Percentiles rank a stretch among this genome's conserved stretches.
Conservation (phyloP, 1,284 basidiomycete species). For the Papiliotrema fonsecae region DNA sequence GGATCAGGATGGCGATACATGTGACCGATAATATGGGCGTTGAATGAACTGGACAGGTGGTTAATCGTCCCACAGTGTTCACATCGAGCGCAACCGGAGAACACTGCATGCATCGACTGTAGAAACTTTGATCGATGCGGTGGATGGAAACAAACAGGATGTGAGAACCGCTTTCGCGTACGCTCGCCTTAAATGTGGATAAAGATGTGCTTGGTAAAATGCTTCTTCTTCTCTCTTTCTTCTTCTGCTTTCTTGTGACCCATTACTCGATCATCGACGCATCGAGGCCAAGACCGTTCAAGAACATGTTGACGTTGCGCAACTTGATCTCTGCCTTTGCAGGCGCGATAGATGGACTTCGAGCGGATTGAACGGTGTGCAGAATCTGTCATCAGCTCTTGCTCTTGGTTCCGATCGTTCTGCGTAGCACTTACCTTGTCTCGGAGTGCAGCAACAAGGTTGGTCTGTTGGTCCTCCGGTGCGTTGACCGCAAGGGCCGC, state of each 20-base stretch:
- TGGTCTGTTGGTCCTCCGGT: slow-evolving; percentile 71
- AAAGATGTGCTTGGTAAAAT: too few relatives aligned
- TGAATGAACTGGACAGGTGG: too few relatives aligned
- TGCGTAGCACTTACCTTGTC: slow-evolving; percentile 65
- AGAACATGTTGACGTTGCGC: slow-evolving; percentile 49
- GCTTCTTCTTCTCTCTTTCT: neutral
- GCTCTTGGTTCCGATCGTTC: neutral
- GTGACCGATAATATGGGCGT: too few relatives aligned
- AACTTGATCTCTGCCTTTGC: slow-evolving; percentile 42
- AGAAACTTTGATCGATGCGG: too few relatives aligned
- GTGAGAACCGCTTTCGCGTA: too few relatives aligned
- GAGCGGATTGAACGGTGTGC: slow-evolving; percentile 45
- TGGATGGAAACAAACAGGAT: too few relatives aligned
- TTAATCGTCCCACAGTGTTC: too few relatives aligned
- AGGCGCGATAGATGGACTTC: slow-evolving; percentile 30
- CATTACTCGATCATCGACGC: slow-evolving; percentile 39
- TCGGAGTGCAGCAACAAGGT: slow-evolving; percentile 76
- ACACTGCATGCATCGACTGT: too few relatives aligned
- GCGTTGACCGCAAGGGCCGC: slow-evolving; percentile 80
- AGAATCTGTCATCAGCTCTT: slow-evolving; percentile 29
- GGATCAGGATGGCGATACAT: too few relatives aligned
- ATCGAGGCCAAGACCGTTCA: slow-evolving; percentile 44
- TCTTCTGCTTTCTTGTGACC: neutral
- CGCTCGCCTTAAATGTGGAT: too few relatives aligned
- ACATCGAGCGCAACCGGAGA: too few relatives aligned